Percentiles rank a stretch among this genome's conserved stretches.
Evolutionary conservation across 2,329 filamentous ascomycete genomes (phyloP).

Genomic region (Fusarium musae): DNA sequence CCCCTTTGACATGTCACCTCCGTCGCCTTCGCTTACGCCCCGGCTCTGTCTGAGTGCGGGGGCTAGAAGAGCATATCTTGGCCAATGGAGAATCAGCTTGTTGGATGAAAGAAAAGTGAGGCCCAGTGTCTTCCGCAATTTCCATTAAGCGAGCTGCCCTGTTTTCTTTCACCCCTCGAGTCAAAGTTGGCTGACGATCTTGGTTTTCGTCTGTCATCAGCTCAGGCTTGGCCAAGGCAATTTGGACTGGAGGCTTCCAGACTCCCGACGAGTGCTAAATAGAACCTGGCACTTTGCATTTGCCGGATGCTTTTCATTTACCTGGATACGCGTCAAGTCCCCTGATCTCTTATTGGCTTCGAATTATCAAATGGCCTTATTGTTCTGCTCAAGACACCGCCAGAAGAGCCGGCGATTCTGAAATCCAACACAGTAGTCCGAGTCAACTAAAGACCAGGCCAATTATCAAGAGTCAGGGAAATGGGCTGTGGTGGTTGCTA

Average conservation of each 20-base stretch:
- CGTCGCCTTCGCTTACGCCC: slow-evolving; percentile 6
- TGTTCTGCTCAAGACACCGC: slow-evolving; percentile 22
- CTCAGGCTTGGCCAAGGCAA: slow-evolving; percentile 4
- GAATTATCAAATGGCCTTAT: slow-evolving; percentile 6
- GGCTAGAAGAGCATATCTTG: background rate
- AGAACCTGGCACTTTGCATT: slow-evolving; percentile 1
- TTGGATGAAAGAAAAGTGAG: slow-evolving; percentile 8
- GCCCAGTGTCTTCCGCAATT: background rate
- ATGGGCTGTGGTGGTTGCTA: slow-evolving; percentile 1
- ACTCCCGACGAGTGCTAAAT: background rate
- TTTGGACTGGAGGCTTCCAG: slow-evolving; percentile 8
- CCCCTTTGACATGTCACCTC: background rate
- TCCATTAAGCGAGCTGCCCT: background rate
- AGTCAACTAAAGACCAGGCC: background rate
- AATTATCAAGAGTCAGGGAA: background rate
- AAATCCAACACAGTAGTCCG: background rate
- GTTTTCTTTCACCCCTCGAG: slow-evolving; percentile 17
- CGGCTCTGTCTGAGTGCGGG: slow-evolving; percentile 17
- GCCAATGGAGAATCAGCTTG: background rate
- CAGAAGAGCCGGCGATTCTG: background rate
- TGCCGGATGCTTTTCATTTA: slow-evolving; percentile 1
- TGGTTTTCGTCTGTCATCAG: slow-evolving; percentile 51
- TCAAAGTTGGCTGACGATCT: slow-evolving; percentile 43
- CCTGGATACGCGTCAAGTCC: background rate
- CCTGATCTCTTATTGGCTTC: background rate